A percentile compares a stretch with the other conserved stretches of the same genome.
Evolutionary conservation across 2,329 filamentous ascomycete genomes (phyloP).

Genomic region (Fusarium pseudoanthophilum): DNA sequence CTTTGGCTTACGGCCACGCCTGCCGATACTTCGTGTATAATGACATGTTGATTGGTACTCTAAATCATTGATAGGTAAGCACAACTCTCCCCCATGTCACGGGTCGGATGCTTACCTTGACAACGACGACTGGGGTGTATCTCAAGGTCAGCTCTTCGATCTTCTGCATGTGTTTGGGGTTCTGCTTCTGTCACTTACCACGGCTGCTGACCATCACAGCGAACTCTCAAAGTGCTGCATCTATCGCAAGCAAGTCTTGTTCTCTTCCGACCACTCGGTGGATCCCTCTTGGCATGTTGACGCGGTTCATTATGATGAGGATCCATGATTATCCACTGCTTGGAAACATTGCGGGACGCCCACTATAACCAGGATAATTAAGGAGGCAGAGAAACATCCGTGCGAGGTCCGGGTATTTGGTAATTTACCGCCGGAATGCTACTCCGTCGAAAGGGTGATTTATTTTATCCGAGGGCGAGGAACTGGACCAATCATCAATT

Average conservation of each 20-base stretch:
- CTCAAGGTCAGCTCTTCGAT: background rate
- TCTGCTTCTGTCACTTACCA: background rate
- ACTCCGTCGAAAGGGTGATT: too few relatives aligned
- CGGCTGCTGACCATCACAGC: background rate
- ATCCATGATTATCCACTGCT: background rate
- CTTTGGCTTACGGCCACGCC: background rate
- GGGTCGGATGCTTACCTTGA: background rate
- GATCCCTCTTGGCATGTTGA: background rate
- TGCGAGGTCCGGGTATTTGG: background rate
- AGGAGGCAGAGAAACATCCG: background rate
- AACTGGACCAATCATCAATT: background rate
- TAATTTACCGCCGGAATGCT: background rate
- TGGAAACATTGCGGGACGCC: background rate
- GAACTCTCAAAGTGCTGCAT: background rate
- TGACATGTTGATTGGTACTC: background rate
- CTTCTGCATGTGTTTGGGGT: too few relatives aligned
- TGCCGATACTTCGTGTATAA: background rate
- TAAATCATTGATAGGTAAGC: accelerated
- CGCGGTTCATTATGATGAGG: background rate
- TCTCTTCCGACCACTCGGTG: background rate
- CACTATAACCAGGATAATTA: background rate
- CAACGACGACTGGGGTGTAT: background rate
- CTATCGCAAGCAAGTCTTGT: background rate
- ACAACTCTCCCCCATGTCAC: too few relatives aligned
- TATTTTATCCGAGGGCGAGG: background rate